A percentile compares a stretch with the other conserved stretches of the same genome.
Evolutionary conservation across 306 rosid species (phyloP).

Genomic region (Quercus berberidifolia): DNA sequence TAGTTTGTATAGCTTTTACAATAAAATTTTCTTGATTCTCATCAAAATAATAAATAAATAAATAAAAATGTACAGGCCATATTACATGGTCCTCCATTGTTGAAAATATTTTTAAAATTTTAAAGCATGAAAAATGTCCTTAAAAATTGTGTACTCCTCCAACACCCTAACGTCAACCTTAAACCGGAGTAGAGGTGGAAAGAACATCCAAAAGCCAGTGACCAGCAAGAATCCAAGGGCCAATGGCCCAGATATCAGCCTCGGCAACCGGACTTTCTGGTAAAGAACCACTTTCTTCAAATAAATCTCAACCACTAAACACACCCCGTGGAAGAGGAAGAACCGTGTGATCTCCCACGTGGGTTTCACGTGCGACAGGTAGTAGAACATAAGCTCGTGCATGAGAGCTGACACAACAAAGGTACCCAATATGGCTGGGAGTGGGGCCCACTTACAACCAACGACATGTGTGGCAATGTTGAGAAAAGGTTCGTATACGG

Average conservation of each 20-base stretch:
- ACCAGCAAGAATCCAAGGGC: slow-evolving; percentile 16
- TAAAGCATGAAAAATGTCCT: slow-evolving; percentile 1
- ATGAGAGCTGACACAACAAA: slow-evolving; percentile 37
- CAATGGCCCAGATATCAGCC: slow-evolving; percentile 21
- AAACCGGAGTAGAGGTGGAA: slow-evolving; percentile 21
- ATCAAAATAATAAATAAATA: too few species aligned
- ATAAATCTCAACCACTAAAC: slow-evolving; percentile 25
- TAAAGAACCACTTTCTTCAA: slow-evolving; percentile 13
- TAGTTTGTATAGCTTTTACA: too few species aligned
- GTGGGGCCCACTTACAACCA: slow-evolving; percentile 14
- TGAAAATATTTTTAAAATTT: too few species aligned
- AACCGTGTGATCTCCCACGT: slow-evolving; percentile 44
- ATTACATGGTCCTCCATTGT: neutral
- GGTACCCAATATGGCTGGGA: slow-evolving; percentile 24
- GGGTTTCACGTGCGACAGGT: slow-evolving; percentile 31
- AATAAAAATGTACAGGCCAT: too few species aligned
- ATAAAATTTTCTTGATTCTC: too few species aligned
- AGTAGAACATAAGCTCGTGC: slow-evolving; percentile 48
- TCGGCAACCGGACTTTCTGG: neutral
- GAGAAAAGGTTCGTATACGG: slow-evolving; percentile 32
- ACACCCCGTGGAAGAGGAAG: slow-evolving; percentile 34
- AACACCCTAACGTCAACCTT: slow-evolving; percentile 21
- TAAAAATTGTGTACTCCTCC: slow-evolving; percentile 40
- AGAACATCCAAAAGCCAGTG: slow-evolving; percentile 28
- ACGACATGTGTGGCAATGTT: neutral